Conservation (phyloP, 768 basidiomycete species). For the Leccinum imitatum region DNA sequence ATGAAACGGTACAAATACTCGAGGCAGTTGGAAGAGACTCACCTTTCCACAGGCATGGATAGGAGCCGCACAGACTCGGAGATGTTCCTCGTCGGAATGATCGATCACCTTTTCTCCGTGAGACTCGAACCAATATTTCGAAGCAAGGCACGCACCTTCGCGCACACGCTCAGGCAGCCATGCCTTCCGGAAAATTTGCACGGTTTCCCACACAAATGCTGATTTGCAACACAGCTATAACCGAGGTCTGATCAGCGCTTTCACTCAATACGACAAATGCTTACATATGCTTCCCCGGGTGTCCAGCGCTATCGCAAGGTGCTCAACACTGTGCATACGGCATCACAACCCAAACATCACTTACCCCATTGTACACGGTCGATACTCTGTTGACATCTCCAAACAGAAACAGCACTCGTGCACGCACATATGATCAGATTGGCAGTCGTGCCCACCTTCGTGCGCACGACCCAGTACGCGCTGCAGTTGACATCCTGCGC, state of each 20-base stretch:
- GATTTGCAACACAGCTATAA: constrained; percentile 48
- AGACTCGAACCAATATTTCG: neutral
- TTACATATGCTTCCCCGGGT: constrained; percentile 55
- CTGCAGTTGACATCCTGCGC: constrained; percentile 45
- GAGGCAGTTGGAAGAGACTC: neutral
- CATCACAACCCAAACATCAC: constrained; percentile 18
- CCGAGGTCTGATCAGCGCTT: neutral
- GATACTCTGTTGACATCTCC: constrained; percentile 28
- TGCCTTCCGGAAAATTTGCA: constrained; percentile 46
- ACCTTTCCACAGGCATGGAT: constrained; percentile 59
- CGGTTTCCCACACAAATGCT: constrained; percentile 54
- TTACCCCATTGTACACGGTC: constrained; percentile 48
- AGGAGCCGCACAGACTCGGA: constrained; percentile 44
- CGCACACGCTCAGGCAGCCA: constrained; percentile 54
- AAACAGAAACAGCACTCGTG: constrained; percentile 43
- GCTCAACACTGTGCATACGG: neutral
- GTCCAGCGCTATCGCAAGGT: constrained; percentile 48
- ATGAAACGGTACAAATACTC: neutral
- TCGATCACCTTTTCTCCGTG: constrained; percentile 38
- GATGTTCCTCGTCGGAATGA: constrained; percentile 49
- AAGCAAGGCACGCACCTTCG: constrained; percentile 40
- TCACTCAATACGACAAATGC: constrained; percentile 6
- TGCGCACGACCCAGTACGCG: constrained; percentile 51
- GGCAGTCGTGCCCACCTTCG: constrained; percentile 47
- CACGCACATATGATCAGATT: constrained; percentile 47